Evolutionary conservation across 805 yeast genomes (phyloP), one percentile per base, ranked within the genome.

Genomic region (Starmerella apis): DNA sequence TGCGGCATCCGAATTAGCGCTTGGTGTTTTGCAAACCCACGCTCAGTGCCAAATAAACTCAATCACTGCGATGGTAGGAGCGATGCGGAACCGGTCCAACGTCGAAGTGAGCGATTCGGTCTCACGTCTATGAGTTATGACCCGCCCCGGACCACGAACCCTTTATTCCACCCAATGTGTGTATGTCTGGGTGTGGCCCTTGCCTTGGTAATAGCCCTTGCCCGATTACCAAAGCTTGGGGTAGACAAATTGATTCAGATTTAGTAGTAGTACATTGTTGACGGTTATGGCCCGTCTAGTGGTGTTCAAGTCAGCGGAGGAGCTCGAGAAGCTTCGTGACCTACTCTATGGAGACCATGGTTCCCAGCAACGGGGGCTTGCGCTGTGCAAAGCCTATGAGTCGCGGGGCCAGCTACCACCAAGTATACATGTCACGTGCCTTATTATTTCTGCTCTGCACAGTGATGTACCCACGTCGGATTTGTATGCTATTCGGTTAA

Each of bases 391-490:
- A 39, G 63, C 63, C 19, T 52, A 53, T 52, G 55, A 61, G 48
- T 50, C 56, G 8, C 55, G 62, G n/a, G 59, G 58, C 5, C 57
- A 46, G 14, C 55, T 60, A 14, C 63, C 63, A 4, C 56, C 61
- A 6, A 52, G 60, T 23, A 53, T 60, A 9, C 61, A 60, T 24
- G 49, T 54, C n/a, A 60, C 63, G 11, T 55, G 59, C 46, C 55
- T 59, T 33, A 18, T 60, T 1, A 38, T 52, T 2, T 48, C 62
- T 1, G 60, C 62, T 2, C 18, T 51, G 10, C 59, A 47, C 27
- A 52, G 49, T 25, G 63, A 60, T 41, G 41, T 52, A 2, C 62
- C 61, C 2, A 9, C n/a, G 5, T 43, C 44, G 35, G 63, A 60
- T 33, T 19, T 58, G 14, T 60, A 58, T 28, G 56, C 59, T 6